Evolutionary conservation across 805 yeast species (phyloP), one percentile per base, ranked within the genome.

Genomic region (Yarrowia deformans): DNA sequence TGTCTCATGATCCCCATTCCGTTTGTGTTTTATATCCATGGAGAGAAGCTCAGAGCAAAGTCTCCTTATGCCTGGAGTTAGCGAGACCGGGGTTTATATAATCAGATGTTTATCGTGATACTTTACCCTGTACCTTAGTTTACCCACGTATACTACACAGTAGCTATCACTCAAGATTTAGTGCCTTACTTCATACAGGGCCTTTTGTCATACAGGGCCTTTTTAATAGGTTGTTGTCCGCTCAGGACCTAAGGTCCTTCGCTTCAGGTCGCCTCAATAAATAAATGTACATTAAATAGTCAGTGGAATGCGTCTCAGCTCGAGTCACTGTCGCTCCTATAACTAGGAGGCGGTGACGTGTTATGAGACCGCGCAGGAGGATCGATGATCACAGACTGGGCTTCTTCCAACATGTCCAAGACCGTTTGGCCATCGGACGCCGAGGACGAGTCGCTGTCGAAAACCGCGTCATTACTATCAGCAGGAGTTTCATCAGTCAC

Each of bases 1-100:
- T 74, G 81, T 13, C 75, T 80, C 1, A 76, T 85, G 79, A 78
- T 84, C 8, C 89, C 90, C 2, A 84, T 84, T 19, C 90, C 89
- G 3, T 82, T 61, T 34, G 54, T 29, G 49, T 85, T 87, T 73
- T 84, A 80, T 76, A 78, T 37, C n/a, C 71, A 70, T 73, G 90
- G 90, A 45, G 80, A 78, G 52, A 56, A 67, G n/a, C 75, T 81
- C 63, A 75, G 84, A 43, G 70, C 73, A 5, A 74, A 72, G 58
- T 35, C 43, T 12, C 58, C 58, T 8, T 52, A 52, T 37, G 55
- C 55, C 9, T 50, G 55, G 55, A 29, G 37, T 29, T 48, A 32
- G 16, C 29, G n/a, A 23, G 29, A 23, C 29, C n/a, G 29, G 29
- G 29, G 29, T 23, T 23, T 23, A 23, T 23, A 23, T 23, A 23